Conservation (phyloP, 1,139 yeast genomes). For the Arxiozyma slooffiae region DNA sequence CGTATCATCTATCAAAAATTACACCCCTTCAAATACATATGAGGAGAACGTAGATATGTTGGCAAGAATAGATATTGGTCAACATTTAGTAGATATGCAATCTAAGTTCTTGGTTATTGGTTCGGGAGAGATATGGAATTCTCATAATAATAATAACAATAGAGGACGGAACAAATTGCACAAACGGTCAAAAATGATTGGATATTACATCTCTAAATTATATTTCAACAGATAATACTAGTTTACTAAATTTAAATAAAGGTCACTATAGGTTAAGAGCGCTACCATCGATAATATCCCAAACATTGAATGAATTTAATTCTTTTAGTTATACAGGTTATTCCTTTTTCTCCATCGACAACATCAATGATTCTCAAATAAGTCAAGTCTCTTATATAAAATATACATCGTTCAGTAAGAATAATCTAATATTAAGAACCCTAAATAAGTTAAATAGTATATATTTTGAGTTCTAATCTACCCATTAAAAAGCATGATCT, state of each 20-base stretch:
- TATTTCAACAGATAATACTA: background rate
- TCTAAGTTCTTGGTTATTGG: slow-evolving; percentile 26
- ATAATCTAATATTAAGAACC: slow-evolving; percentile 3
- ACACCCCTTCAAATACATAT: background rate
- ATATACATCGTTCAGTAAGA: background rate
- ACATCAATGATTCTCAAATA: slow-evolving; percentile 1
- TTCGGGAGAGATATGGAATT: slow-evolving; percentile 26
- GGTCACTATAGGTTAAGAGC: slow-evolving; percentile 16
- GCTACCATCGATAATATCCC: slow-evolving; percentile 24
- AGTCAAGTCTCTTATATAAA: slow-evolving; percentile 11
- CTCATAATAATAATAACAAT: slow-evolving; percentile 13
- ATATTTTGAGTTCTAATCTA: slow-evolving; percentile 30
- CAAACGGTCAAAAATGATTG: slow-evolving; percentile 5
- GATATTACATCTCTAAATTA: background rate
- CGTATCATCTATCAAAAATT: background rate
- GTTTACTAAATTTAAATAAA: background rate
- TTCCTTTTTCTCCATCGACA: background rate
- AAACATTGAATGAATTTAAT: slow-evolving; percentile 17
- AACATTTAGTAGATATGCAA: slow-evolving; percentile 26
- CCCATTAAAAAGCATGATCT: slow-evolving; percentile 29
- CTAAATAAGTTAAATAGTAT: slow-evolving; percentile 8
- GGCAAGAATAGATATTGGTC: slow-evolving; percentile 3
- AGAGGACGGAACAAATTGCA: slow-evolving; percentile 6
- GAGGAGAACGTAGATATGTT: background rate
- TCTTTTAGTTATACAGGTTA: slow-evolving; percentile 1